Conservation (phyloP, 768 basidiomycete species). For the Kwoniella sp. region DNA sequence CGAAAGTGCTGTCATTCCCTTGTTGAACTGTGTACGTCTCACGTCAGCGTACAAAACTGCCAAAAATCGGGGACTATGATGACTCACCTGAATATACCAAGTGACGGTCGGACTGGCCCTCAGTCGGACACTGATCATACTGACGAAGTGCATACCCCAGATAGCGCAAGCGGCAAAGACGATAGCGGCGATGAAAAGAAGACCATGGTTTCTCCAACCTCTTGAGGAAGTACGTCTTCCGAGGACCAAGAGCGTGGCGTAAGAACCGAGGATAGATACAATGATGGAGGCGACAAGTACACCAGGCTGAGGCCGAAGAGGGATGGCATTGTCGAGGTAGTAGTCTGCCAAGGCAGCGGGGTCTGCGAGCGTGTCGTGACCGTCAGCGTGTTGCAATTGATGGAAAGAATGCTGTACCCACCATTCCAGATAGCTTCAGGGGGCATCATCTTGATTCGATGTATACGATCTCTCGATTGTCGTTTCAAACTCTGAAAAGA, state of each 20-base stretch:
- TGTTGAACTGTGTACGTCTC: slow-evolving; percentile 40
- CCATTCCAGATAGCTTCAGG: slow-evolving; percentile 47
- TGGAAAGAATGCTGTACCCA: slow-evolving; percentile 22
- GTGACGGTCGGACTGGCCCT: slow-evolving; percentile 39
- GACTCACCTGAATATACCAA: slow-evolving; percentile 51
- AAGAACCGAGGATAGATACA: slow-evolving; percentile 56
- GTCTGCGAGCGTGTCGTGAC: slow-evolving; percentile 29
- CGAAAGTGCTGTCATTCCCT: slow-evolving; percentile 54
- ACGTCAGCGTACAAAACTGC: slow-evolving; percentile 10
- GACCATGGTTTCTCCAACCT: slow-evolving; percentile 47
- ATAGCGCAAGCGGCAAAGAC: slow-evolving; percentile 55
- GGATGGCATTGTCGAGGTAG: slow-evolving; percentile 44
- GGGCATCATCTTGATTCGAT: slow-evolving; percentile 22
- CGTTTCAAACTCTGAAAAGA: not conserved
- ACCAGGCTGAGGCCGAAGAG: slow-evolving; percentile 50
- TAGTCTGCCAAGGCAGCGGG: slow-evolving; percentile 44
- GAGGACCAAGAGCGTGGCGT: slow-evolving; percentile 54
- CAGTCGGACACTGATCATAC: slow-evolving; percentile 49
- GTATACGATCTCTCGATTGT: not conserved
- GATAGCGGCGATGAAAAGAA: slow-evolving; percentile 47
- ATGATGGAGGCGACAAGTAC: slow-evolving; percentile 54
- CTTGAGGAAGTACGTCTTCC: slow-evolving; percentile 48
- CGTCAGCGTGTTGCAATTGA: not conserved
- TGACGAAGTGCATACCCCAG: slow-evolving; percentile 56
- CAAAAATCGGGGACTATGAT: not conserved